Base-by-base conservation (phyloP, 2,329 filamentous ascomycete genomes). In the Calonectria multiphialidica region DNA sequence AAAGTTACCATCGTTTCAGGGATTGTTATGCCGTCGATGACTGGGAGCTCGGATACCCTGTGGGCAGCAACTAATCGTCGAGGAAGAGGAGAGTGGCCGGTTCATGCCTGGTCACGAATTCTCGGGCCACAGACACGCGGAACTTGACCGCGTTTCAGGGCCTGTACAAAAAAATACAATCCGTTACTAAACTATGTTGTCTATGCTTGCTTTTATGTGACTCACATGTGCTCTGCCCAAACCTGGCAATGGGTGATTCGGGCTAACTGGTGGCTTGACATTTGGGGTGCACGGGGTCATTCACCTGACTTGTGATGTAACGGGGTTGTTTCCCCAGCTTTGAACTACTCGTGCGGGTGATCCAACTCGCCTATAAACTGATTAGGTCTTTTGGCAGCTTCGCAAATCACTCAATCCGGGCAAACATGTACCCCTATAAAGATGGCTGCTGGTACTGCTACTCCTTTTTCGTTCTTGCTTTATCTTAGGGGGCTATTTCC, bases 51-150 rank as follows among this genome's bases (percentile, higher is more conserved):
- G 71, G 75, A 79, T 79, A 79, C 77, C 77, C 77, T 66, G 69
- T 77, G 72, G 76, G 76, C 76, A 76, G 74, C 74, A 76, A 74
- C 76, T 79, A 76, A 78, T 78, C 73, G 76, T 77, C 72, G 64
- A 68, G 62, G 68, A 70, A 69, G 69, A 71, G 57, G 70, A 78
- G 61, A 68, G 35, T n/a, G 66, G 62, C 28, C 23, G 66, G 64
- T 64, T 33, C 30, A 72, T 59, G 71, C 70, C 72, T 63, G 62
- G 72, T 69, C 68, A 76, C 55, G 68, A 53, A 73, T 61, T 71
- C 63, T 71, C 67, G 68, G 76, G 64, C 76, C 63, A 62, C 72
- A 74, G 76, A 71, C 71, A 68, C 66, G 62, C 74, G 42, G 72
- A 66, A 62, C 10, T 44, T 55, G 68, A 25, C 21, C 66, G 66